Evolutionary conservation across 805 yeast genomes (phyloP).

Genomic region (Wickerhamiella cacticola): DNA sequence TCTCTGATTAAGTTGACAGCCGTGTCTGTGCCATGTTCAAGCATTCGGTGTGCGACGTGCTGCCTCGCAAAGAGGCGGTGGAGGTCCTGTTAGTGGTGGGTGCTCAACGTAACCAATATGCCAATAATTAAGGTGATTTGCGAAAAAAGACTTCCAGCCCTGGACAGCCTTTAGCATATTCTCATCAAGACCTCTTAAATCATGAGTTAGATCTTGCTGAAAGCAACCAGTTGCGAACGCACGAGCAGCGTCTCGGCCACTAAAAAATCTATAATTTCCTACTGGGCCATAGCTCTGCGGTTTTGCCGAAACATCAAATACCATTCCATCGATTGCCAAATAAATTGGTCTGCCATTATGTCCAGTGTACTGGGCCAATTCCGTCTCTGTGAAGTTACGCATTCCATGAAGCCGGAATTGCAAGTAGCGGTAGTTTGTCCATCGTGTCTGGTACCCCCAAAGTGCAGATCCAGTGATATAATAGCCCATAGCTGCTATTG

Average conservation of each 20-base stretch:
- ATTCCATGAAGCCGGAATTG: slow-evolving; percentile 23
- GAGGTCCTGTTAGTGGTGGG: slow-evolving; percentile 35
- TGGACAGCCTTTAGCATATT: slow-evolving; percentile 33
- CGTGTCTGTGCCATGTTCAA: too few relatives aligned
- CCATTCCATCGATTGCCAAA: slow-evolving; percentile 46
- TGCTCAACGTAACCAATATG: slow-evolving; percentile 45
- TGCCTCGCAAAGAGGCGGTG: slow-evolving; percentile 39
- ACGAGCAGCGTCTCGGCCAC: slow-evolving; percentile 58
- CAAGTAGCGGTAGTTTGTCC: slow-evolving; percentile 36
- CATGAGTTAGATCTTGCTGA: slow-evolving; percentile 48
- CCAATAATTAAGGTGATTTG: slow-evolving; percentile 43
- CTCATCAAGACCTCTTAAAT: slow-evolving; percentile 47
- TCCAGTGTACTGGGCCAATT: slow-evolving; percentile 44
- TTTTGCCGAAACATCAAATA: slow-evolving; percentile 50
- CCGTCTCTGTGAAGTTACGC: slow-evolving; percentile 33
- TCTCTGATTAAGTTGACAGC: too few relatives aligned
- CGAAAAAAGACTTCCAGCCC: slow-evolving; percentile 45
- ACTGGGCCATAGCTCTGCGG: slow-evolving; percentile 45
- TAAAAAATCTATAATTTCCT: slow-evolving; percentile 44
- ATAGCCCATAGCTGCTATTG: slow-evolving; percentile 10
- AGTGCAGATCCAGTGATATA: slow-evolving; percentile 42
- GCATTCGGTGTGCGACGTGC: neutral
- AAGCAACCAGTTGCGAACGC: slow-evolving; percentile 65
- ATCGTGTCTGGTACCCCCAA: slow-evolving; percentile 51
- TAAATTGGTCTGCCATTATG: slow-evolving; percentile 41